Base-by-base conservation (phyloP, 495 filamentous ascomycete genomes). In the Xylaria scruposa region DNA sequence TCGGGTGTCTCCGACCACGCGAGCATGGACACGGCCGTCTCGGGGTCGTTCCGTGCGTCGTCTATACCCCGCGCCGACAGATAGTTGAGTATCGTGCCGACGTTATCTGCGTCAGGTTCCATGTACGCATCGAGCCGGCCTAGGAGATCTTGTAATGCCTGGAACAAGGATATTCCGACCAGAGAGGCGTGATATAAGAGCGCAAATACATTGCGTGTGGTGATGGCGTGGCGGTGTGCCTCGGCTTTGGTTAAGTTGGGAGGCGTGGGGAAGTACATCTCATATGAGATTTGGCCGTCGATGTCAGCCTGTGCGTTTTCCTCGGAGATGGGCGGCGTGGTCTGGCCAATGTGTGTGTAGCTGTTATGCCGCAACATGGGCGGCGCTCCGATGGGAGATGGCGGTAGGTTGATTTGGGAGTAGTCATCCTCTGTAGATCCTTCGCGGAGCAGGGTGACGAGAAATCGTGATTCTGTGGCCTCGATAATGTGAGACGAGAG, bases 161-260 rank as follows among this genome's bases (percentile, higher is more conserved):
- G 88, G 69, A 82, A 85, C 0, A 91, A 77, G 3, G 86, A 89
- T 2, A 88, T 74, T 0, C 90, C 90, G 21, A 91, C 90, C 0
- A 91, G 80, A 0, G 89, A 85, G 42, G 85, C 83, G 36, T 85
- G 80, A 61, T 83, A 85, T 1, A 91, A 77, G n/a, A 90, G 78
- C 2, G 88, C 89, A 75, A 91, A 90, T 61, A 91, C 84, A 72
- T 91, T 91, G 51, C 90, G 83, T 7, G 89, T 91, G 1, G 90
- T 88, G 67, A 90, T 82, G 62, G 89, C 85, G 70, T 90, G 80
- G 9, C 87, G 81, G 13, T 88, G 75, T 26, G 82, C 78, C 7
- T 87, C 87, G 0, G 78, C 71, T 67, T 83, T 86, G 67, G 82
- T 78, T 54, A 82, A 64, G 51, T 84, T 83, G 19, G 80, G 72